Evolutionary conservation across 306 rosid species (phyloP).

Genomic region (Begonia peltatifolia): DNA sequence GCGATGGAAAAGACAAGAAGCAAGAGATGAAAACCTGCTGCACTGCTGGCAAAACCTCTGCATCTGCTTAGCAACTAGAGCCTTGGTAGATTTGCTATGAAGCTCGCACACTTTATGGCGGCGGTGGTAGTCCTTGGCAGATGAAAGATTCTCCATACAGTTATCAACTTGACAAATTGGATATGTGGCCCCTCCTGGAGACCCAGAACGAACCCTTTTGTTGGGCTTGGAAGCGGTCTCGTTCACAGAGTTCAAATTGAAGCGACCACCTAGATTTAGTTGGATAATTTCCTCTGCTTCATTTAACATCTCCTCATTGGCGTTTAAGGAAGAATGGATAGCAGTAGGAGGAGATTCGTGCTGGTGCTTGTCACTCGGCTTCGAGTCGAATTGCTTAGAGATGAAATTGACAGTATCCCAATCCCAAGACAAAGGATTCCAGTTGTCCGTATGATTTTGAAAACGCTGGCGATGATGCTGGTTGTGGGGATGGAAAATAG

Average conservation of each 20-base stretch:
- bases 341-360: neutral
- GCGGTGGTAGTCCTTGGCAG: slow-evolving; percentile 80
- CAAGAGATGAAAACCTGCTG: slow-evolving; percentile 38
- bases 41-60: slow-evolving; percentile 97
- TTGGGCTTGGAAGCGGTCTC: slow-evolving; percentile 20
- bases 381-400: slow-evolving; percentile 19
- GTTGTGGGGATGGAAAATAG: slow-evolving; percentile 17
- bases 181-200: slow-evolving; percentile 43
- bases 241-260: slow-evolving; percentile 11
- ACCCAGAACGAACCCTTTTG: slow-evolving; percentile 56
- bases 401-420: slow-evolving; percentile 61
- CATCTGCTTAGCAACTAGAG: slow-evolving; percentile 49
- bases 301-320: neutral
- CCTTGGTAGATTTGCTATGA: slow-evolving; percentile 68
- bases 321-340: slow-evolving; percentile 1
- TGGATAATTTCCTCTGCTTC: slow-evolving; percentile 27
- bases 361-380: slow-evolving; percentile 4
- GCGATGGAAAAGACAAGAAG: neutral
- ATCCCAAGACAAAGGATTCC: slow-evolving; percentile 60
- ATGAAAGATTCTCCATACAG: slow-evolving; percentile 66
- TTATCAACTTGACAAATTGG: slow-evolving; percentile 87
- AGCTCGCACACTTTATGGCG: slow-evolving; percentile 80
- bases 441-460: slow-evolving; percentile 20
- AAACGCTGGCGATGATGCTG: neutral
- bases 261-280: slow-evolving; percentile 47